A percentile compares a stretch with the other conserved stretches of the same genome.
phyloP scores from a whole-genome alignment of 768 basidiomycete genomes.

The Suillus alpinus region DNA sequence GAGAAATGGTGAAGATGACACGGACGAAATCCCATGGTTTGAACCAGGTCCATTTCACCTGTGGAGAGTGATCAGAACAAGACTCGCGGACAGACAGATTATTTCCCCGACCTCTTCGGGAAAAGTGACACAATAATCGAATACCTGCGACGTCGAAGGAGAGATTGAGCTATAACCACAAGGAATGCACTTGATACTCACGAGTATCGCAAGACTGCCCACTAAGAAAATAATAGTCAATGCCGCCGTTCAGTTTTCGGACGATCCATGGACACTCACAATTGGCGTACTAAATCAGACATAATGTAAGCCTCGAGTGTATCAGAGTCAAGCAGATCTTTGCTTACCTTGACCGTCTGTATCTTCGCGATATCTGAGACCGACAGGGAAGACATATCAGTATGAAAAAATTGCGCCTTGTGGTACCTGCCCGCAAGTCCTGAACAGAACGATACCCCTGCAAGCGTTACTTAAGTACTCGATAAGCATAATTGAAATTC shows the following conservation, averaged over 20 bases:
- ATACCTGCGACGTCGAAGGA: background rate
- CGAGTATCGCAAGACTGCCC: constrained; percentile 16
- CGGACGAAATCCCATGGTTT: constrained; percentile 14
- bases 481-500: background rate
- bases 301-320: background rate
- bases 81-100: background rate
- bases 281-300: constrained; percentile 11
- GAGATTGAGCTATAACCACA: background rate
- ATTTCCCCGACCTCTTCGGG: constrained; percentile 4
- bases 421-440: background rate
- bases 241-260: background rate
- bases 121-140: constrained; percentile 10
- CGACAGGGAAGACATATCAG: constrained; percentile 1
- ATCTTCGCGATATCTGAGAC: constrained; percentile 6
- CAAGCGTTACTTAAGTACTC: background rate
- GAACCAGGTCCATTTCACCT: constrained; percentile 19
- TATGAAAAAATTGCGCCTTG: background rate
- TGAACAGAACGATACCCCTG: background rate
- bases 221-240: constrained; percentile 4
- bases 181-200: background rate
- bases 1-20: constrained; percentile 15
- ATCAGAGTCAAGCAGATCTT: background rate
- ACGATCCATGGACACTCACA: constrained; percentile 6
- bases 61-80: background rate
- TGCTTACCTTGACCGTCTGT: constrained; percentile 14